Evolutionary conservation across 2,329 filamentous ascomycete genomes (phyloP).

Genomic region (Pezicula rhizophila): DNA sequence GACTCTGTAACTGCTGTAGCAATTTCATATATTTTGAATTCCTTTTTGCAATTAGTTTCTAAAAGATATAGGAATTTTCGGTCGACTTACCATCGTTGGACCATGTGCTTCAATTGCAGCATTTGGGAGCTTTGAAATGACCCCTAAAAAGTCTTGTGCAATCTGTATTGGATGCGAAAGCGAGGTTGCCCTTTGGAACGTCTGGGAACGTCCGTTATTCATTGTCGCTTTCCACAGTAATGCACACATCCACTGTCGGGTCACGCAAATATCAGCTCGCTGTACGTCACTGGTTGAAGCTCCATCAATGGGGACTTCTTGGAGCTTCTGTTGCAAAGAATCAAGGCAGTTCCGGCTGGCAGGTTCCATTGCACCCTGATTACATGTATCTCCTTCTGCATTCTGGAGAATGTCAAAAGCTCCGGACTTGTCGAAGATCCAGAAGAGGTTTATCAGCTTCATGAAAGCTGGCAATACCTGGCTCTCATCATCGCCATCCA

Average conservation of each 20-base stretch:
- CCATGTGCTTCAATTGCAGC: slow-evolving; percentile 44
- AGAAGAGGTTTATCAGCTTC: slow-evolving; percentile 43
- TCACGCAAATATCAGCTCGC: slow-evolving; percentile 60
- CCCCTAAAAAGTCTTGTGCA: slow-evolving; percentile 38
- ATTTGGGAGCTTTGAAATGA: slow-evolving; percentile 37
- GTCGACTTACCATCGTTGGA: slow-evolving; percentile 32
- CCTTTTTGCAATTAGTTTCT: slow-evolving; percentile 1
- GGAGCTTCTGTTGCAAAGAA: slow-evolving; percentile 35
- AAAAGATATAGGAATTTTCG: background rate
- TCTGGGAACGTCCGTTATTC: background rate
- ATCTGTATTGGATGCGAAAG: slow-evolving; percentile 34
- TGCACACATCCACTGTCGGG: slow-evolving; percentile 61
- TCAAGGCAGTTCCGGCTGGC: slow-evolving; percentile 27
- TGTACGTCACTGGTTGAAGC: slow-evolving; percentile 48
- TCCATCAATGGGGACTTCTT: slow-evolving; percentile 33
- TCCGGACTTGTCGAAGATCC: slow-evolving; percentile 42
- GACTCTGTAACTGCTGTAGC: slow-evolving; percentile 38
- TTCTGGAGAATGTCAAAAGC: slow-evolving; percentile 38
- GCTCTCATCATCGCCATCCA: slow-evolving; percentile 33
- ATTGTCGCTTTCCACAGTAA: slow-evolving; percentile 50
- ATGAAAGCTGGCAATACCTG: slow-evolving; percentile 42
- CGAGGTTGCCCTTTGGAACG: slow-evolving; percentile 16
- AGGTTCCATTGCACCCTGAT: slow-evolving; percentile 1
- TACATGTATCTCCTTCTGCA: slow-evolving; percentile 1
- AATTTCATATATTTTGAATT: slow-evolving; percentile 42